A percentile compares a stretch with the other conserved stretches of the same genome.
phyloP scores from a whole-genome alignment of 2,329 filamentous ascomycete species.

The Falciphora oryzae region DNA sequence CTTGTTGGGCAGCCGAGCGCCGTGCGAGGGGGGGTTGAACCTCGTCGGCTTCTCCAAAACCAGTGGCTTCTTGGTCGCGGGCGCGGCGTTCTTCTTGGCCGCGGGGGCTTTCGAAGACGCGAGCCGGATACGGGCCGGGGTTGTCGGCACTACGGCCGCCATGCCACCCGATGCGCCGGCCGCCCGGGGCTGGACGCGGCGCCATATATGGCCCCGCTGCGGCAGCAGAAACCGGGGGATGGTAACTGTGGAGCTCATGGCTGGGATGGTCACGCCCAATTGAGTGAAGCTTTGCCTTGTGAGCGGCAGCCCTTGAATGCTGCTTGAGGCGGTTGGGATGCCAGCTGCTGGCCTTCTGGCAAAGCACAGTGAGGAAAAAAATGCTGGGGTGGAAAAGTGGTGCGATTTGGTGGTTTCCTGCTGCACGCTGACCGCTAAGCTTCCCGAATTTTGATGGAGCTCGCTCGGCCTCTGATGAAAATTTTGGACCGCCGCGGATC shows the following conservation, averaged over 20 bases:
- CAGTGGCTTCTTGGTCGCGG: slow-evolving; percentile 46
- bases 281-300: not conserved
- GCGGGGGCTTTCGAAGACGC: slow-evolving; percentile 14
- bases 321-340: not conserved
- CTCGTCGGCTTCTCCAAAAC: slow-evolving; percentile 81
- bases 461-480: not conserved
- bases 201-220: slow-evolving; percentile 52
- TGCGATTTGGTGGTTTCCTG: not conserved
- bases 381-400: not conserved
- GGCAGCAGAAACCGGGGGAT: slow-evolving; percentile 65
- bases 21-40: slow-evolving; percentile 91
- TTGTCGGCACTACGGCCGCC: not conserved
- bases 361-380: not conserved
- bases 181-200: slow-evolving; percentile 20
- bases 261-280: not conserved
- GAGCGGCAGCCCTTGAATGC: not conserved
- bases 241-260: slow-evolving; percentile 23
- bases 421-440: not conserved
- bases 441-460: too few species aligned
- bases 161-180: not conserved
- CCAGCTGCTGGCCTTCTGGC: not conserved
- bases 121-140: slow-evolving; percentile 19
- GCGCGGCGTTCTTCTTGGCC: slow-evolving; percentile 19
- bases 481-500: not conserved
- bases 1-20: slow-evolving; percentile 57